A percentile compares a stretch with the other conserved stretches of the same genome.
Evolutionary conservation across 1,284 basidiomycete species (phyloP).

Genomic region (Moniliophthora roreri): DNA sequence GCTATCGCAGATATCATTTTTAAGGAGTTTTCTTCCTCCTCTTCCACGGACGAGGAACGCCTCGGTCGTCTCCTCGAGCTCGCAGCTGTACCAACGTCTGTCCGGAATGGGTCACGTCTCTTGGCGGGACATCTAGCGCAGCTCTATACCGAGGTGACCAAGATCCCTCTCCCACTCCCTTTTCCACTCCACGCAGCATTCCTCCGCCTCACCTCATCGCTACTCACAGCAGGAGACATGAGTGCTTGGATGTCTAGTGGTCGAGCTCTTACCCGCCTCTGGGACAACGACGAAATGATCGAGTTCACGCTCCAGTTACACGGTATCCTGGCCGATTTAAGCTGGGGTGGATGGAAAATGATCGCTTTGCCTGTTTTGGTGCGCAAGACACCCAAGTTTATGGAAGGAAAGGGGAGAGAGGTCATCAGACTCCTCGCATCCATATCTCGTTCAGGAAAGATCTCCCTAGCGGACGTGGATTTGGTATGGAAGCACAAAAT

Average conservation of each 20-base stretch:
- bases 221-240: constrained; percentile 63
- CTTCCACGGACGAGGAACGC: constrained; percentile 19
- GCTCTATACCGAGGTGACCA: constrained; percentile 41
- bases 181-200: constrained; percentile 39
- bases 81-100: constrained; percentile 10
- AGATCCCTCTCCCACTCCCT: constrained; percentile 36
- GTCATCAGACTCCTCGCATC: constrained; percentile 52
- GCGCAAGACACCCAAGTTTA: constrained; percentile 45
- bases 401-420: constrained; percentile 39
- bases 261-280: constrained; percentile 53
- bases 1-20: constrained; percentile 57
- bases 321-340: constrained; percentile 57
- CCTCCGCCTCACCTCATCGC: constrained; percentile 48
- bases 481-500: constrained; percentile 55
- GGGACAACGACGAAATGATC: constrained; percentile 26
- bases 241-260: constrained; percentile 62
- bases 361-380: constrained; percentile 58
- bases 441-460: constrained; percentile 44
- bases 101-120: constrained; percentile 14
- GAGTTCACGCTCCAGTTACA: constrained; percentile 53
- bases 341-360: constrained; percentile 75
- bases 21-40: constrained; percentile 26
- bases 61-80: constrained; percentile 18
- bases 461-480: constrained; percentile 47
- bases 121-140: constrained; percentile 49